phyloP scores from a whole-genome alignment of 768 basidiomycete species.

The Agrocybe praecox region DNA sequence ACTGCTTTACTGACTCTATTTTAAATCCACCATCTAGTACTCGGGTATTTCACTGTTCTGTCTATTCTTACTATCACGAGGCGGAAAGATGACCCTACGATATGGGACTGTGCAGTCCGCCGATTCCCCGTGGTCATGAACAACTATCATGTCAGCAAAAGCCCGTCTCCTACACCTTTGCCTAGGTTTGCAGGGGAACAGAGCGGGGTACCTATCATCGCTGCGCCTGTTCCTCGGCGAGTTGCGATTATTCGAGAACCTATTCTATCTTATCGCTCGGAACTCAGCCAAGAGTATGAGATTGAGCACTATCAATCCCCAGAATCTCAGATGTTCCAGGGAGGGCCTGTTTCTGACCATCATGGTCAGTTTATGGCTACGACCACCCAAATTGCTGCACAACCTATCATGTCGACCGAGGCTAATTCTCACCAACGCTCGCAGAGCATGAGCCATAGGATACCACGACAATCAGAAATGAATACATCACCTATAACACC shows the following conservation, averaged over 20 bases:
- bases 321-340: not conserved
- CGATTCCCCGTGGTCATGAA: constrained; percentile 38
- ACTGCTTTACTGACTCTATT: not conserved
- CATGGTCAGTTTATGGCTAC: not conserved
- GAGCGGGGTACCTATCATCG: constrained; percentile 34
- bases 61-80: constrained; percentile 41
- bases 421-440: not conserved
- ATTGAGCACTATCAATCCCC: constrained; percentile 46
- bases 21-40: constrained; percentile 39
- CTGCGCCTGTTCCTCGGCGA: constrained; percentile 45
- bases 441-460: constrained; percentile 1
- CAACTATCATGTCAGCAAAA: constrained; percentile 31
- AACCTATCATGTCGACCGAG: not conserved
- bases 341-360: not conserved
- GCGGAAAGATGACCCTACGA: constrained; percentile 41
- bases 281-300: constrained; percentile 43
- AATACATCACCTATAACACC: constrained; percentile 7
- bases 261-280: constrained; percentile 40
- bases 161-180: constrained; percentile 32
- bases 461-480: constrained; percentile 10
- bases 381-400: no score
- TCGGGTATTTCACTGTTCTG: constrained; percentile 58
- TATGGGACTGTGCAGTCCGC: constrained; percentile 56
- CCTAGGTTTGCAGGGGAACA: constrained; percentile 39
- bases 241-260: constrained; percentile 29